These are phyloP conservation scores for Plantago lanceolata DNA, from an alignment of 305 asterid genomes.

Conservation along the genomic window DNA sequence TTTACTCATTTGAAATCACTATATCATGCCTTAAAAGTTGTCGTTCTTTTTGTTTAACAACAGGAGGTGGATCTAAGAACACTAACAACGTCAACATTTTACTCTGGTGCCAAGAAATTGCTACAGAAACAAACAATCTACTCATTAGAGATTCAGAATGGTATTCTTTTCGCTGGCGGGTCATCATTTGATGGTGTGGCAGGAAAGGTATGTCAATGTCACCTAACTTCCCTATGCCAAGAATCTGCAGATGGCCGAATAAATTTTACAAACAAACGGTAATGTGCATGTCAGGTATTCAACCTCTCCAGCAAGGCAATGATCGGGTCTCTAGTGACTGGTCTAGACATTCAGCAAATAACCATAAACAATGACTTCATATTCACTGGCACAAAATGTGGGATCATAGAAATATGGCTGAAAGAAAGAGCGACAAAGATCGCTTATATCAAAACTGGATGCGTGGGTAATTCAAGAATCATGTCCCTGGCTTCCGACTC, in stretches of 20 bases:
- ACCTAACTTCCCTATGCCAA: neutral
- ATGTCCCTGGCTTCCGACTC: conserved; percentile 47
- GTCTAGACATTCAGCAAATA: conserved; percentile 50
- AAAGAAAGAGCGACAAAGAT: conserved; percentile 53
- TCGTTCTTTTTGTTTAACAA: conserved; percentile 3
- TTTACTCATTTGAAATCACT: too few species aligned
- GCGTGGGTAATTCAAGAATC: conserved; percentile 39
- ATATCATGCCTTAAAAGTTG: neutral
- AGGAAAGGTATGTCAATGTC: conserved; percentile 49
- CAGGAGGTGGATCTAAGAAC: conserved; percentile 76
- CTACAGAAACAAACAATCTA: conserved; percentile 67
- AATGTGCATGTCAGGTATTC: conserved; percentile 46
- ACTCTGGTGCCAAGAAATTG: conserved; percentile 60
- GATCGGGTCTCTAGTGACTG: conserved; percentile 50
- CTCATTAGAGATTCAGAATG: conserved; percentile 43
- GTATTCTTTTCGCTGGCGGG: conserved; percentile 51
- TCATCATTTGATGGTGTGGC: conserved; percentile 71
- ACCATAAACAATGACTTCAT: conserved; percentile 56
- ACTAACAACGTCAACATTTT: conserved; percentile 49
- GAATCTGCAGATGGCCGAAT: neutral
- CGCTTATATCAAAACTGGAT: conserved; percentile 41
- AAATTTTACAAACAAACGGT: neutral
- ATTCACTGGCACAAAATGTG: conserved; percentile 63
- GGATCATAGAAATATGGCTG: conserved; percentile 68
- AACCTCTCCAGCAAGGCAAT: conserved; percentile 65